Conservation (phyloP, 1,139 yeast species). For the Kodamaea sp. region DNA sequence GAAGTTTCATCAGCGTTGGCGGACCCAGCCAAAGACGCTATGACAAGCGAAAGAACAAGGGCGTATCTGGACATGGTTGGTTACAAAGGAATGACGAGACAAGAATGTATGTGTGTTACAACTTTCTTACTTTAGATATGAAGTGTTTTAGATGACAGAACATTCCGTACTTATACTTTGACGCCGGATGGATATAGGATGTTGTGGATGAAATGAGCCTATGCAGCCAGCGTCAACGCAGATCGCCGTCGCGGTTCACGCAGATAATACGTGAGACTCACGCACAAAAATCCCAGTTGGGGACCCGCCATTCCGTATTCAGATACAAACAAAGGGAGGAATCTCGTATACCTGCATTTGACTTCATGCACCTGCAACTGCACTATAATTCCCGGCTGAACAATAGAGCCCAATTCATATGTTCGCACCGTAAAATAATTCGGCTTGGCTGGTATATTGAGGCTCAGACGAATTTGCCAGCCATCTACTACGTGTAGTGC, state of each 20-base stretch:
- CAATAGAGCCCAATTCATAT: not conserved
- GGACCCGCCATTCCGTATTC: no score
- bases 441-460: not conserved
- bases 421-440: not conserved
- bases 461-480: no score
- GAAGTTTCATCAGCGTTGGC: constrained; percentile 14
- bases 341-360: not conserved
- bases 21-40: constrained; percentile 12
- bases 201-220: no score
- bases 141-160: not conserved
- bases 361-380: not conserved
- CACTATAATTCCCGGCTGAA: not conserved
- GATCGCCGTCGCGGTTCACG: not conserved
- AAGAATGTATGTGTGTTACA: no score
- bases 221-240: no score
- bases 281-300: not conserved
- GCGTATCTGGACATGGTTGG: constrained; percentile 5
- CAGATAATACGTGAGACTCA: not conserved
- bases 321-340: no score
- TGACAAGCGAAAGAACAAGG: constrained; percentile 8
- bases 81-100: constrained; percentile 7
- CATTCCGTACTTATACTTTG: constrained; percentile 6
- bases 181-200: no score
- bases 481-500: no score
- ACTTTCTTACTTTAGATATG: no score